A percentile compares a stretch with the other conserved stretches of the same genome.
Evolutionary conservation across 768 basidiomycete species (phyloP).

Genomic region (Termitomyces sp.): DNA sequence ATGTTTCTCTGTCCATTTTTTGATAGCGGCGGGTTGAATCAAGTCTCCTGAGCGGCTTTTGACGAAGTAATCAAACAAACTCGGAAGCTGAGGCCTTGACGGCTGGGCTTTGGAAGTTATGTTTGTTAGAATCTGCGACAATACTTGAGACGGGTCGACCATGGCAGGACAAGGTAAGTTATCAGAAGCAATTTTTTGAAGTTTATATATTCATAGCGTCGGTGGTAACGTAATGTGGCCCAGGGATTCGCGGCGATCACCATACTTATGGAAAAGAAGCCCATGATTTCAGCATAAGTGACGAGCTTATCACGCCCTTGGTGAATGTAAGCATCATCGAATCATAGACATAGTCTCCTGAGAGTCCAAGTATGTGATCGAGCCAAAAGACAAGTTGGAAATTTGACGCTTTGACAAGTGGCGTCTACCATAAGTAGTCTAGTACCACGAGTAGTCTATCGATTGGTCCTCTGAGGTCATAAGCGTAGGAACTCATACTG

Average conservation of each 20-base stretch:
- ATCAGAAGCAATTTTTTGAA: neutral
- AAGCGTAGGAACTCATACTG: too few relatives aligned
- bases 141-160: neutral
- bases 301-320: too few relatives aligned
- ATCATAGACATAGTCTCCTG: too few relatives aligned
- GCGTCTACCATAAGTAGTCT: too few relatives aligned
- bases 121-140: neutral
- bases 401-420: too few relatives aligned
- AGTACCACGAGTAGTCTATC: too few relatives aligned
- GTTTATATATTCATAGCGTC: neutral
- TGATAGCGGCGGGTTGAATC: neutral
- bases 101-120: neutral
- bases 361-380: too few relatives aligned
- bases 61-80: conserved; percentile 1
- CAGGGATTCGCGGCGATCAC: neutral
- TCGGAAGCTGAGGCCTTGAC: neutral
- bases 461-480: too few relatives aligned
- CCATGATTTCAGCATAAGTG: too few relatives aligned
- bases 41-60: neutral
- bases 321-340: too few relatives aligned
- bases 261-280: neutral
- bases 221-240: neutral
- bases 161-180: neutral
- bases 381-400: too few relatives aligned
- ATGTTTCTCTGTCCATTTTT: neutral